Evolutionary conservation across 2,329 filamentous ascomycete species (phyloP), one percentile per base, ranked within the genome.

Genomic region (Teratosphaeria nubilosa): DNA sequence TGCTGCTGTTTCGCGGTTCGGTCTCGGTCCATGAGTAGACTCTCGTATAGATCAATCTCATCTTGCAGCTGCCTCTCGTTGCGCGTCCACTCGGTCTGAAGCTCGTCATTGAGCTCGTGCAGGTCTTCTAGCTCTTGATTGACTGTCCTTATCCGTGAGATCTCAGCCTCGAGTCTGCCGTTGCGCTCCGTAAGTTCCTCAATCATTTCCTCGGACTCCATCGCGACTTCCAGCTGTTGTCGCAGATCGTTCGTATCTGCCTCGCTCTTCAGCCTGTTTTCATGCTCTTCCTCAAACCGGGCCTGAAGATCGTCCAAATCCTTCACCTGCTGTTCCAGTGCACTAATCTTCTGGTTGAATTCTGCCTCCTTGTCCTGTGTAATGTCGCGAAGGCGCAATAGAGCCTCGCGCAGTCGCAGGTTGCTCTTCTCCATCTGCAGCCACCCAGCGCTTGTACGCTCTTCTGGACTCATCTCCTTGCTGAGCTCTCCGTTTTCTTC

Each of bases 21-120:
- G 34, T 81, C 80, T 68, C 95, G 88, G 69, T 97, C 92, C n/a
- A 83, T 80, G 63, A 96, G 88, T 60, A 96, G 77, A 57, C 81
- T 83, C 63, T 96, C 91, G 71, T 88, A 90, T 74, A 90, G 88
- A 70, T 96, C 91, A 57, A 97, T 83, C 67, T 96, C 91, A 66
- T 95, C 88, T 71, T 96, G 91, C 74, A 99, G 83, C 70, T 97
- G 91, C 72, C 92, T 95, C 71, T 95, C 90, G 37, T 91, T 89
- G 69, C 96, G 91, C 3, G 94, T 83, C 69, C 96, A 91, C 69
- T 96, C 96, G 66, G 90, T 83, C 71, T 96, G 91, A 3, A 99
- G 83, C 73, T 99, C 94, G 68, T 97, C 91, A 66, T 90, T 95
- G 65, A 97, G 85, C 70, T 99, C 92, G 70, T 91, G 91, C 56